Percentiles rank a stretch among this genome's conserved stretches.
phyloP scores from a whole-genome alignment of 1,284 basidiomycete species.

The Laetiporus sulphureus region DNA sequence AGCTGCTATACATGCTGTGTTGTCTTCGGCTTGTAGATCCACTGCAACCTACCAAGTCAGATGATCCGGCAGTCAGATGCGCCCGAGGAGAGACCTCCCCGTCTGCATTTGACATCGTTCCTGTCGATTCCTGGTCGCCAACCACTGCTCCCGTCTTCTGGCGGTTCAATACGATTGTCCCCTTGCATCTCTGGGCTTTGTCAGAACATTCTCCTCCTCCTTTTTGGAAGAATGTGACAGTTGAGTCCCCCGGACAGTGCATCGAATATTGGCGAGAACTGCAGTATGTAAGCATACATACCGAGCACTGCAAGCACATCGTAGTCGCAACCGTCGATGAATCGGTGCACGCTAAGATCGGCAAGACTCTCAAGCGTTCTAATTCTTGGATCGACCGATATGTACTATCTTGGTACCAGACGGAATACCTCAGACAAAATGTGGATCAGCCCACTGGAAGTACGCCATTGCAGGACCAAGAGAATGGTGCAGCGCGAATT shows the following conservation, averaged over 20 bases:
- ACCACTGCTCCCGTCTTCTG: slow-evolving; percentile 52
- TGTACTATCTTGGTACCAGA: slow-evolving; percentile 60
- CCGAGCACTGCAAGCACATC: slow-evolving; percentile 18
- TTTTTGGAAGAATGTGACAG: slow-evolving; percentile 37
- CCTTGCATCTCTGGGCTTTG: slow-evolving; percentile 52
- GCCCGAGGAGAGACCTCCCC: slow-evolving; percentile 34
- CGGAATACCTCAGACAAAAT: slow-evolving; percentile 50
- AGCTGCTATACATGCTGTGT: slow-evolving; percentile 51
- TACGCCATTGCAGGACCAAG: slow-evolving; percentile 45
- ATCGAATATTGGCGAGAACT: slow-evolving; percentile 52
- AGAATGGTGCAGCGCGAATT: slow-evolving; percentile 32
- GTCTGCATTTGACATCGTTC: slow-evolving; percentile 37
- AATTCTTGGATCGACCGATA: slow-evolving; percentile 56
- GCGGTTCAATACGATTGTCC: slow-evolving; percentile 46
- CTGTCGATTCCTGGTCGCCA: slow-evolving; percentile 36
- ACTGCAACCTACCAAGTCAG: slow-evolving; percentile 36
- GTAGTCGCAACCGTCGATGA: slow-evolving; percentile 11
- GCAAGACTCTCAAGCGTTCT: slow-evolving; percentile 47
- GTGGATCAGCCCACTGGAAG: slow-evolving; percentile 35
- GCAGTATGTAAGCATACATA: slow-evolving; percentile 36
- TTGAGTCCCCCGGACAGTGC: slow-evolving; percentile 33
- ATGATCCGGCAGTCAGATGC: slow-evolving; percentile 38
- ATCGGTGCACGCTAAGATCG: slow-evolving; percentile 12
- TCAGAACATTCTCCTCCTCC: slow-evolving; percentile 46
- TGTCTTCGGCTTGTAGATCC: slow-evolving; percentile 50